These are phyloP conservation scores for Malassezia brasiliensis DNA, from an alignment of 1,284 basidiomycete species.

Conservation along the genomic window DNA sequence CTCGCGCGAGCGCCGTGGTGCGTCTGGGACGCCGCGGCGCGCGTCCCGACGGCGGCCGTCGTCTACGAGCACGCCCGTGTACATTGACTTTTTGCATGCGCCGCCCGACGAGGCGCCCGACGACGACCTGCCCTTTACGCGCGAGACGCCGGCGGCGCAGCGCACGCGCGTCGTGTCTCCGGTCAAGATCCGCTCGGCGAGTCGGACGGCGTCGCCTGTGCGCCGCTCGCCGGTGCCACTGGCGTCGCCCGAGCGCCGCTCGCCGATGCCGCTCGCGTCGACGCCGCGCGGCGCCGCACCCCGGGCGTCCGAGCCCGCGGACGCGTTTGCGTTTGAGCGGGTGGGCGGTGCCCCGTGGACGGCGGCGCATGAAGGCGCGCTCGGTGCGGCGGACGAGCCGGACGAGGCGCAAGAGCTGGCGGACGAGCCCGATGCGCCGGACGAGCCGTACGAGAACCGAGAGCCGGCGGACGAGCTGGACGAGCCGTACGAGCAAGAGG, in stretches of 20 bases:
- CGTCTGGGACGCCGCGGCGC: neutral
- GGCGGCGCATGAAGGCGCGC: too few relatives aligned
- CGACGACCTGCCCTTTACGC: neutral
- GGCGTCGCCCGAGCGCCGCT: neutral
- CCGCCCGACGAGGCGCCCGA: neutral
- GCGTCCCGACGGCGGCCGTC: neutral
- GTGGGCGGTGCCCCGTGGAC: too few relatives aligned
- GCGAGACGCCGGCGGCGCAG: neutral
- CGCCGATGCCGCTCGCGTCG: neutral
- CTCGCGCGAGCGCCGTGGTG: neutral
- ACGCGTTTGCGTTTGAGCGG: neutral
- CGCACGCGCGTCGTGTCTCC: neutral
- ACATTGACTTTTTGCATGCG: slow-evolving; percentile 10
- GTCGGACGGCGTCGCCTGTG: too few relatives aligned
- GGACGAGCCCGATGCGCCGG: too few relatives aligned
- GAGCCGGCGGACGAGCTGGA: too few relatives aligned
- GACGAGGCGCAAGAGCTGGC: too few relatives aligned
- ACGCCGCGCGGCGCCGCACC: neutral
- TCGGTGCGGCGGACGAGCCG: too few relatives aligned
- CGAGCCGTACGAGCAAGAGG: too few relatives aligned
- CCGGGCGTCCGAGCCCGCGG: neutral
- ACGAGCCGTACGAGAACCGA: too few relatives aligned
- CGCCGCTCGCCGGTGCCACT: neutral
- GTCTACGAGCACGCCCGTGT: neutral
- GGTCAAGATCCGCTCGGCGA: neutral